Evolutionary conservation across 129 eudicot species (phyloP).

Genomic region (Mikania micrantha): DNA sequence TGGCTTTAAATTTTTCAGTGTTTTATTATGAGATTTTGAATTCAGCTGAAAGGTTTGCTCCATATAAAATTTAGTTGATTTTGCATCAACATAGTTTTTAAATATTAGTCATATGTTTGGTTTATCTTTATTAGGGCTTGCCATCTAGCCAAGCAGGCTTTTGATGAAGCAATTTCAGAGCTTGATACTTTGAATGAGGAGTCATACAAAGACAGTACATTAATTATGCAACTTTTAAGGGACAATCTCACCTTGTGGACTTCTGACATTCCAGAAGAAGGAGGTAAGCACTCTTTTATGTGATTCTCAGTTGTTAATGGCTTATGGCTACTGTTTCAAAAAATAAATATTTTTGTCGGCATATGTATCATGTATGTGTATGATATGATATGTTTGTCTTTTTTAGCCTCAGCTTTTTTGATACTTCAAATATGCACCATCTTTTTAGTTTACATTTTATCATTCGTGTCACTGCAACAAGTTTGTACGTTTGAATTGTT

Average conservation of each 20-base stretch:
- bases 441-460: not conserved
- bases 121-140: conserved; percentile 34
- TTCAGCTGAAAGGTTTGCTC: conserved; percentile 51
- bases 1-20: conserved; percentile 58
- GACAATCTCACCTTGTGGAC: conserved; percentile 61
- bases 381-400: not conserved
- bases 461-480: not conserved
- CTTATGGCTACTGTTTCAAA: not conserved
- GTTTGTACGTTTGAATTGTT: not conserved
- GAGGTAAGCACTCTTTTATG: conserved; percentile 24
- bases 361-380: too few relatives aligned
- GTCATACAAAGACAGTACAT: conserved; percentile 52
- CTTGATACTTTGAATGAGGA: conserved; percentile 51
- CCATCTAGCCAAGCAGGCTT: conserved; percentile 51
- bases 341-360: not conserved
- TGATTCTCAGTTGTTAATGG: not conserved
- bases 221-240: conserved; percentile 53
- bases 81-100: not conserved
- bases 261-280: conserved; percentile 47
- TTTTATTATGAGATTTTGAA: conserved; percentile 64
- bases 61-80: conserved; percentile 1
- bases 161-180: conserved; percentile 57
- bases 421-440: not conserved
- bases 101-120: not conserved
- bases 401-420: not conserved